Evolutionary conservation across 2,329 filamentous ascomycete species (phyloP).

Genomic region (Colletotrichum sp.): DNA sequence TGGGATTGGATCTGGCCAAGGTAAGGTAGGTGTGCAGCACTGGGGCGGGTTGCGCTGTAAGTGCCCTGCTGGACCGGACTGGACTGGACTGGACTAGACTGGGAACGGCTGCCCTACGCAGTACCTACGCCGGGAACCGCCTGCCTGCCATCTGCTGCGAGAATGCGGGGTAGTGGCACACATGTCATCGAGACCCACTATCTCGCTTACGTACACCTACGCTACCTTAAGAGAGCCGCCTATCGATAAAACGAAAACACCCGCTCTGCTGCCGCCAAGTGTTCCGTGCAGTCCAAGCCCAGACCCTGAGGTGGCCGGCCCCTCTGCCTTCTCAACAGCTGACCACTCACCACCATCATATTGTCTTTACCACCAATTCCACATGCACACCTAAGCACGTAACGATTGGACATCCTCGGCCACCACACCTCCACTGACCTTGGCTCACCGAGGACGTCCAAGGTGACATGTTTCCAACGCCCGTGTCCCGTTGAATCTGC

Average conservation of each 20-base stretch:
- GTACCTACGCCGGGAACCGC: not conserved
- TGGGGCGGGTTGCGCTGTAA: not conserved
- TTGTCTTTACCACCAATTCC: not conserved
- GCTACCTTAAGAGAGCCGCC: not conserved
- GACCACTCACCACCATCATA: not conserved
- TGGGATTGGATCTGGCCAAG: not conserved
- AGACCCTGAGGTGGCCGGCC: no score
- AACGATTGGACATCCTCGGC: not conserved
- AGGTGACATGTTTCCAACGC: not conserved
- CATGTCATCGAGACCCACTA: not conserved
- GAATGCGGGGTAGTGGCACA: constrained; percentile 8
- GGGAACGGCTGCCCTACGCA: not conserved
- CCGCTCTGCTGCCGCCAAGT: no score
- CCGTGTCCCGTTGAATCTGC: not conserved
- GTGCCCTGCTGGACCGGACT: not conserved
- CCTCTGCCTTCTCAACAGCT: not conserved
- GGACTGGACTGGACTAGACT: not conserved
- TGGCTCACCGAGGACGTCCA: not conserved
- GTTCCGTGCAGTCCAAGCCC: no score
- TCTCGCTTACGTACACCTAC: not conserved
- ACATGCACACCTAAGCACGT: not conserved
- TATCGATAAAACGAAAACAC: not conserved
- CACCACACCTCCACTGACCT: not conserved
- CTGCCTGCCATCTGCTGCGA: not conserved
- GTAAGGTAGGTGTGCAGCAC: not conserved